Evolutionary conservation across 176 grass and related monocot species (phyloP), one percentile per base, ranked within the genome.

Genomic region (Musa itinerans): DNA sequence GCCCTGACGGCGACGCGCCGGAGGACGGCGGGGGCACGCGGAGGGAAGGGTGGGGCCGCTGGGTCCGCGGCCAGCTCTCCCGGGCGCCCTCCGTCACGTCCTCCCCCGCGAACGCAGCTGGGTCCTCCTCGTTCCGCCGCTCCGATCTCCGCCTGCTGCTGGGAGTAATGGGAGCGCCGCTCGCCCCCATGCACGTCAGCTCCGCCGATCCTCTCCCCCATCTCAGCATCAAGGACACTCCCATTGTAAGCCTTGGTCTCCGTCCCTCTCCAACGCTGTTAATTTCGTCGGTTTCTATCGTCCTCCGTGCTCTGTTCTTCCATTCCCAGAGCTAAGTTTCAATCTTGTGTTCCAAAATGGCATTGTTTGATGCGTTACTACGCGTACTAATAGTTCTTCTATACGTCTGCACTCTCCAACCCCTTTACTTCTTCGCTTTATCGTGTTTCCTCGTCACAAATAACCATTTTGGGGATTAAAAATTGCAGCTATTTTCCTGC

Each of bases 91-190:
- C 88, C 2, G n/a, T 85, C 12, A n/a, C 82, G 50, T 74, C 63
- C 13, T 80, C 74, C 0, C 13, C 11, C 62, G 65, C 63, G 15
- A 15, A 61, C 4, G 79, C 67, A 6, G 26, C 16, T 25, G 12
- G 12, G 64, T 79, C 64, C 2, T 50, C 69, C 23, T 87, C 82
- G 22, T 87, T 78, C 54, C 83, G 91, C 10, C 74, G 78, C 49
- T 90, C 87, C 49, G 91, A 94, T 68, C 85, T 94, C 67, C 80
- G 91, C 19, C 87, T 94, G 74, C 79, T 94, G 61, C 88, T 94
- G 14, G 91, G 91, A 15, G 87, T 94, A 65, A 94, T 94, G 91
- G 91, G 87, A 2, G 91, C 91, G 7, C 91, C 91, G 20, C 85
- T 94, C 11, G 91, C 87, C 1, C 91, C 87, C 14, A 76, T 85